These are phyloP conservation scores for Chenopodium berlandieri DNA, from an alignment of 148 eudicot species.

Conservation along the genomic window DNA sequence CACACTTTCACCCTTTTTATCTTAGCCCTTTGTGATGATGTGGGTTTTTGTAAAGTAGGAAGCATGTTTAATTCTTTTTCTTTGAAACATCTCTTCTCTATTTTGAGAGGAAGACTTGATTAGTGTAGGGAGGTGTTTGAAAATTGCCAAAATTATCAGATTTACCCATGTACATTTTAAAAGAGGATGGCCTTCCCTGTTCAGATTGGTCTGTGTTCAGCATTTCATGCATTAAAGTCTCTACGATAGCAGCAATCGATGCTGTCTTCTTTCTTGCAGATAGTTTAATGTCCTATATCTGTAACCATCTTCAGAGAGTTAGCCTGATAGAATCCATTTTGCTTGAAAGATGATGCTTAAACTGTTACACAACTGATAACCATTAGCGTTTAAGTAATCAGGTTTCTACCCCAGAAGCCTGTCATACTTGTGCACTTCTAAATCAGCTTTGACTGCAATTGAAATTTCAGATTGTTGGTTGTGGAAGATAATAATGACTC, in stretches of 20 bases:
- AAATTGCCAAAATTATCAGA: neutral
- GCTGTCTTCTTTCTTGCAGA: too few species aligned
- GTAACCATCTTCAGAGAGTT: neutral
- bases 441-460: too few species aligned
- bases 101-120: neutral
- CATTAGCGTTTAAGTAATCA: neutral
- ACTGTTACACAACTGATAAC: neutral
- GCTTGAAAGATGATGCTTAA: neutral
- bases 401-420: too few species aligned
- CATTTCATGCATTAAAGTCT: neutral
- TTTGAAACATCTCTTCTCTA: neutral
- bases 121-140: neutral
- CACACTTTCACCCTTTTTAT: neutral
- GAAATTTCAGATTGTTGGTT: too few species aligned
- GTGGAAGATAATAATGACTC: too few species aligned
- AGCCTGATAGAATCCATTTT: neutral
- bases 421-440: too few species aligned
- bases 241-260: too few species aligned
- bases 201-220: neutral
- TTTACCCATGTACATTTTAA: neutral
- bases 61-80: neutral
- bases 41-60: conserved; percentile 27
- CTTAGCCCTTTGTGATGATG: neutral
- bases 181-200: neutral
- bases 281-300: neutral